These are phyloP conservation scores for Phoma sp. DNA, from an alignment of 2,329 filamentous ascomycete species.

Conservation along the genomic window DNA sequence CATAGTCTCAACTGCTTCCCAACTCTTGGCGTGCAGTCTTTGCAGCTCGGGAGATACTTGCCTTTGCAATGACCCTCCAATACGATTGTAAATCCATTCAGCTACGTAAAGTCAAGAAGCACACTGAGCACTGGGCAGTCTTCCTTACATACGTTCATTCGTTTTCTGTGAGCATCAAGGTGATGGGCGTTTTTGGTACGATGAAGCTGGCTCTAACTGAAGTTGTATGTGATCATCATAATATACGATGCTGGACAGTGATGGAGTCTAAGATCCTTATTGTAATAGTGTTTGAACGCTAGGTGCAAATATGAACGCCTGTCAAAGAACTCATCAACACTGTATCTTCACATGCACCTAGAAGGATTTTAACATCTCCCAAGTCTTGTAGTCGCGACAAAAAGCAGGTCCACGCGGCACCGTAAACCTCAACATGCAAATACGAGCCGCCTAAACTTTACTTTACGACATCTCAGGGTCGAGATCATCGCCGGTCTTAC, in stretches of 20 bases:
- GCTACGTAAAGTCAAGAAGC: too few relatives aligned
- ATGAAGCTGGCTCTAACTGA: too few relatives aligned
- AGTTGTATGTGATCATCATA: too few relatives aligned
- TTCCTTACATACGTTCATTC: too few relatives aligned
- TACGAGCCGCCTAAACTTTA: background rate
- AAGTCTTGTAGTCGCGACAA: background rate
- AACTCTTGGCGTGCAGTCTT: too few relatives aligned
- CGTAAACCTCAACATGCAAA: background rate
- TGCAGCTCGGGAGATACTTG: too few relatives aligned
- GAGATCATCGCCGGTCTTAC: background rate
- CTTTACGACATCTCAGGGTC: background rate
- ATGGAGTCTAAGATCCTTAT: background rate
- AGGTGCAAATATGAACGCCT: background rate
- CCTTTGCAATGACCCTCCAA: too few relatives aligned
- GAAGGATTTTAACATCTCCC: background rate
- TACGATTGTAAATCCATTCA: too few relatives aligned
- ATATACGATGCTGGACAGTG: background rate
- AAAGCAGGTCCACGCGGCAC: background rate
- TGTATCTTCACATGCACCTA: background rate
- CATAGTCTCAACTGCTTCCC: too few relatives aligned
- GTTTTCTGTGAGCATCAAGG: too few relatives aligned
- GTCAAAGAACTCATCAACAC: background rate
- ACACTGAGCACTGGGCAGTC: too few relatives aligned
- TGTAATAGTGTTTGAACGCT: background rate
- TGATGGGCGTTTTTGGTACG: too few relatives aligned